Evolutionary conservation across 2,329 filamentous ascomycete species (phyloP).

Genomic region (Stachybotrys chlorohalonatus): DNA sequence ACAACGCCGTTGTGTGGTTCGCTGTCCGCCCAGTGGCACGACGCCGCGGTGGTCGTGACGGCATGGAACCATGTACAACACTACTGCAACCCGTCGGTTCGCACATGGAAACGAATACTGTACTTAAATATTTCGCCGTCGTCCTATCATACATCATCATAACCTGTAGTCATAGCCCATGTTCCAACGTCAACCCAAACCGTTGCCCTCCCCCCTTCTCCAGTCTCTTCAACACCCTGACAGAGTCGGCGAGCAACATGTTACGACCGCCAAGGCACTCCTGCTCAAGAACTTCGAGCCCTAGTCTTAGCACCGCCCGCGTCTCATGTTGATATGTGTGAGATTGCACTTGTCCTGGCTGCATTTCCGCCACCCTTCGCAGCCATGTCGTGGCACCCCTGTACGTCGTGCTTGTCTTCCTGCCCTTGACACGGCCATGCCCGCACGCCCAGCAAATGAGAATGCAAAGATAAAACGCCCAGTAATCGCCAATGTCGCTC

Average conservation of each 20-base stretch:
- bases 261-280: constrained; percentile 41
- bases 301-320: constrained; percentile 37
- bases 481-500: constrained; percentile 39
- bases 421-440: constrained; percentile 15
- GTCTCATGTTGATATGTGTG: constrained; percentile 32
- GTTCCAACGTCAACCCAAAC: constrained; percentile 3
- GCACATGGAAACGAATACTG: too few relatives aligned
- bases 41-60: too few relatives aligned
- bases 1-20: too few relatives aligned
- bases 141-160: too few relatives aligned
- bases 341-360: constrained; percentile 27
- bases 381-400: constrained; percentile 26
- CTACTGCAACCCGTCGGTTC: too few relatives aligned
- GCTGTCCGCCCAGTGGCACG: too few relatives aligned
- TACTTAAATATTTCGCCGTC: too few relatives aligned
- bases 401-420: constrained; percentile 9
- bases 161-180: neutral
- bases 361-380: constrained; percentile 29
- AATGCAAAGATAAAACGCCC: constrained; percentile 46
- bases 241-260: constrained; percentile 43
- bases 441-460: constrained; percentile 52
- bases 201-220: constrained; percentile 33
- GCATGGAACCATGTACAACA: too few relatives aligned
- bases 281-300: constrained; percentile 33
- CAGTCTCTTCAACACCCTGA: constrained; percentile 41